Evolutionary conservation across 495 filamentous ascomycete genomes (phyloP).

Genomic region (Daldinia decipiens): DNA sequence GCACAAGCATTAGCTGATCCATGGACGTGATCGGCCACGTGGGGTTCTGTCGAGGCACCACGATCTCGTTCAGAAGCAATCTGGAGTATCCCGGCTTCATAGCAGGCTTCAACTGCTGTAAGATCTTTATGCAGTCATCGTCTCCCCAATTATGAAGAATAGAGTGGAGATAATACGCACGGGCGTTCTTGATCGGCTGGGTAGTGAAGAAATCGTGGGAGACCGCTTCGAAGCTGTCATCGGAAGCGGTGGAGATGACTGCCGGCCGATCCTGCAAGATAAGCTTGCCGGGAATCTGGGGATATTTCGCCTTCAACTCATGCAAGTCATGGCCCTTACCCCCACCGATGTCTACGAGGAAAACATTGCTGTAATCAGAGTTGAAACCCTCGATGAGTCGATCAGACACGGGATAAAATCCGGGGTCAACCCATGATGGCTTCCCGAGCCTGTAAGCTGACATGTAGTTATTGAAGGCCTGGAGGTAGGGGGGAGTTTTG

Average conservation of each 20-base stretch:
- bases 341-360: conserved; percentile 22
- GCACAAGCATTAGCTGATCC: conserved; percentile 59
- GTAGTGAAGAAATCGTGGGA: conserved; percentile 64
- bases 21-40: conserved; percentile 53
- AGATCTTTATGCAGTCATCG: conserved; percentile 52
- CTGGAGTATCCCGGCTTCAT: conserved; percentile 56
- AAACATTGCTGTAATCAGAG: not conserved
- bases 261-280: conserved; percentile 60
- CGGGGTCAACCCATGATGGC: conserved; percentile 62
- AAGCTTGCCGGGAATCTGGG: conserved; percentile 54
- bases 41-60: conserved; percentile 55
- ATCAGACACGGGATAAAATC: conserved; percentile 60
- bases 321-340: conserved; percentile 23
- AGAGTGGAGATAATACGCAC: conserved; percentile 58
- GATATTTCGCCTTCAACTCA: conserved; percentile 43
- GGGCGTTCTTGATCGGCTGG: conserved; percentile 59
- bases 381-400: conserved; percentile 48
- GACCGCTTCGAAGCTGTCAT: conserved; percentile 4
- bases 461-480: conserved; percentile 64
- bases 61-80: conserved; percentile 63
- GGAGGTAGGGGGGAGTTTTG: conserved; percentile 35
- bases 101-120: conserved; percentile 49
- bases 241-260: conserved; percentile 18
- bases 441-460: conserved; percentile 59
- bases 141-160: conserved; percentile 63